Evolutionary conservation across 2,329 filamentous ascomycete species (phyloP).

Genomic region (Parafenestella ontariensis): DNA sequence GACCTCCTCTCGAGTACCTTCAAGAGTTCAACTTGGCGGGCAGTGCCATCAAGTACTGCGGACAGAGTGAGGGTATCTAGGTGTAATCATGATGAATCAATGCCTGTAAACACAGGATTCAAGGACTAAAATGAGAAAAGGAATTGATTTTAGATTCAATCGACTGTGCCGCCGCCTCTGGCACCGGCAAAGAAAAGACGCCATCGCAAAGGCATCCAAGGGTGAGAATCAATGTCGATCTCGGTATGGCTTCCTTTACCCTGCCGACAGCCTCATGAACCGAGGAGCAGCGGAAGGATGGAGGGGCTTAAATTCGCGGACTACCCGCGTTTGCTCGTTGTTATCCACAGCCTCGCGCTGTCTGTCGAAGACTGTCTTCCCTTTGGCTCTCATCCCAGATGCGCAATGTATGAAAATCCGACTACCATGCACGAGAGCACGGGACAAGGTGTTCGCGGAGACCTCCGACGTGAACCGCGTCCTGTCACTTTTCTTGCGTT

Average conservation of each 20-base stretch:
- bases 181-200: neutral
- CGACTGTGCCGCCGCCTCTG: neutral
- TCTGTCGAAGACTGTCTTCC: neutral
- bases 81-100: too few species aligned
- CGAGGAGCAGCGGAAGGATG: slow-evolving; percentile 9
- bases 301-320: neutral
- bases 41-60: too few species aligned
- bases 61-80: too few species aligned
- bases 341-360: neutral
- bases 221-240: neutral
- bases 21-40: too few species aligned
- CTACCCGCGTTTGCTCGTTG: neutral
- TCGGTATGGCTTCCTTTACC: neutral
- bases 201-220: neutral
- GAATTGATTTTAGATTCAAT: neutral
- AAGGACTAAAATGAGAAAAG: neutral
- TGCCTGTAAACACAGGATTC: too few species aligned
- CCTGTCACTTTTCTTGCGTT: neutral
- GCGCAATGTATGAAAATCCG: neutral
- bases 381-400: neutral
- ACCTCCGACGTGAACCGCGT: slow-evolving; percentile 7
- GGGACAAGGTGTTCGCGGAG: slow-evolving; percentile 7
- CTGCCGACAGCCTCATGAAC: slow-evolving; percentile 2
- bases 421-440: neutral
- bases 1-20: too few species aligned